Conservation (phyloP, 306 rosid genomes). For the Trifolium subterraneum region DNA sequence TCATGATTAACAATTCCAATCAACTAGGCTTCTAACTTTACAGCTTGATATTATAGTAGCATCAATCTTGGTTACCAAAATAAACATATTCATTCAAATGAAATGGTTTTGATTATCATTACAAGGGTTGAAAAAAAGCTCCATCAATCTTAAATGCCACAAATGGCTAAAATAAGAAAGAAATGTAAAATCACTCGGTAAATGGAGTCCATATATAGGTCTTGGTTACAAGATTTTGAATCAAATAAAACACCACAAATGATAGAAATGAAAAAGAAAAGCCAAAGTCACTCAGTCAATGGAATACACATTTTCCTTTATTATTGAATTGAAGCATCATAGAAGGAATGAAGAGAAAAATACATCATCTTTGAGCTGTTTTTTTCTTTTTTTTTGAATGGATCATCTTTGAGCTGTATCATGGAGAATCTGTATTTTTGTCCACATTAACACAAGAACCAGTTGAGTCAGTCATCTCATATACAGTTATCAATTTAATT, state of each 20-base stretch:
- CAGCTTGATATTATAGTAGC: neutral
- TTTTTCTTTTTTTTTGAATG: too few relatives aligned
- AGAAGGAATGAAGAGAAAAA: too few relatives aligned
- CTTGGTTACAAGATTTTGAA: neutral
- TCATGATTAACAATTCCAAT: neutral
- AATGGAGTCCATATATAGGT: neutral
- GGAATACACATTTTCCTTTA: too few relatives aligned
- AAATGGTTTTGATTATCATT: neutral
- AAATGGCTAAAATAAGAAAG: neutral
- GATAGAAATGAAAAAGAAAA: neutral
- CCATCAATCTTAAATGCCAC: too few relatives aligned
- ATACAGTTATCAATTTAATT: too few relatives aligned
- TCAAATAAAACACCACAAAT: neutral
- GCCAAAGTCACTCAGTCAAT: neutral
- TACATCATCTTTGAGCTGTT: too few relatives aligned
- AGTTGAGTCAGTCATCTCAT: too few relatives aligned
- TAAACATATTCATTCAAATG: neutral
- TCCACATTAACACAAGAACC: too few relatives aligned
- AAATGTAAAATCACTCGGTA: neutral
- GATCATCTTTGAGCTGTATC: too few relatives aligned
- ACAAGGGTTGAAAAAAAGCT: neutral
- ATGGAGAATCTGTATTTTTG: too few relatives aligned
- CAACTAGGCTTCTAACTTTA: neutral
- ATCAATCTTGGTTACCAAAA: too few relatives aligned
- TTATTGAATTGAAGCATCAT: too few relatives aligned